These are phyloP conservation scores for Fusarium dimerum DNA, from an alignment of 2,329 filamentous ascomycete genomes.

Conservation along the genomic window DNA sequence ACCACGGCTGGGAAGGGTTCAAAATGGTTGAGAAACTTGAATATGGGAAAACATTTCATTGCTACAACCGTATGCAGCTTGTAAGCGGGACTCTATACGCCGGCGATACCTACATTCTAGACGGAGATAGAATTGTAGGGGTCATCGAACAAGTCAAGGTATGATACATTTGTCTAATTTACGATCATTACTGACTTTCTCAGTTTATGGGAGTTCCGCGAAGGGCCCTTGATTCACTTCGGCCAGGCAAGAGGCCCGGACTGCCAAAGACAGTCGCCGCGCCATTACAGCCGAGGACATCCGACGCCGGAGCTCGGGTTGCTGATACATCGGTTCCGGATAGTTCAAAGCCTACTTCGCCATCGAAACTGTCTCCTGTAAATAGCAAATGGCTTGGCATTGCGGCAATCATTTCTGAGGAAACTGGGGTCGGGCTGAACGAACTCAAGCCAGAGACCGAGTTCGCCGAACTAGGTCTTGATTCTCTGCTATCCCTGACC, in stretches of 20 bases:
- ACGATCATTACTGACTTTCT: background rate
- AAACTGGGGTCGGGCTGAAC: constrained; percentile 70
- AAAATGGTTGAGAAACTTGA: constrained; percentile 39
- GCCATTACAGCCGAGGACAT: background rate
- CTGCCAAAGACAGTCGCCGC: background rate
- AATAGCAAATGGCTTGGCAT: constrained; percentile 12
- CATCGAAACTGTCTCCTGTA: constrained; percentile 23
- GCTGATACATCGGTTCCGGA: background rate
- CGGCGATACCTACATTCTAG: constrained; percentile 59
- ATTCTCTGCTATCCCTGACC: constrained; percentile 58
- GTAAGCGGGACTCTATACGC: constrained; percentile 39
- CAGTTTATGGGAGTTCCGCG: constrained; percentile 17
- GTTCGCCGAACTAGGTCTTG: constrained; percentile 58
- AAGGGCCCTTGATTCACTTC: constrained; percentile 14
- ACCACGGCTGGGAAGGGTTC: constrained; percentile 59
- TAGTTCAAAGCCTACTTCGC: background rate
- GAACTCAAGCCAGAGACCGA: constrained; percentile 58
- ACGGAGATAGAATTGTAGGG: constrained; percentile 52
- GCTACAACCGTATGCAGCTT: constrained; percentile 60
- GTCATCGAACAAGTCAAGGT: constrained; percentile 56
- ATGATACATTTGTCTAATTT: background rate
- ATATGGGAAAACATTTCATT: constrained; percentile 48
- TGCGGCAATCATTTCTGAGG: constrained; percentile 52
- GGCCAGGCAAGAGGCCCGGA: background rate
- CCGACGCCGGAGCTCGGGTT: background rate